Conservation (phyloP, 1,284 basidiomycete genomes). For the Hymenochaete sp. region DNA sequence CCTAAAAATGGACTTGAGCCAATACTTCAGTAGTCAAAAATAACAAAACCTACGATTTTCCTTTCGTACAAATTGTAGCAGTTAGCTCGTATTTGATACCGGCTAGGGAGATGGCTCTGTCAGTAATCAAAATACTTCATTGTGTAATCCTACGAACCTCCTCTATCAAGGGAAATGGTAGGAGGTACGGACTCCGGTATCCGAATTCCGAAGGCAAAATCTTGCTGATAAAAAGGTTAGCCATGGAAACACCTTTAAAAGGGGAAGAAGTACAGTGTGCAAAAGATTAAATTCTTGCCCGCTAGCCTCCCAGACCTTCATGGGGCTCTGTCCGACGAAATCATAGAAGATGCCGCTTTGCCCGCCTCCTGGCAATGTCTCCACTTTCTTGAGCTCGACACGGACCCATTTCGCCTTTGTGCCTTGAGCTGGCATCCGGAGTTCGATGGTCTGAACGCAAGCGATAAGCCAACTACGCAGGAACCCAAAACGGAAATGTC, state of each 20-base stretch:
- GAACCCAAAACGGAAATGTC: constrained; percentile 4
- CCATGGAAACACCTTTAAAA: constrained; percentile 2
- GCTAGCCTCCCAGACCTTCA: constrained; percentile 56
- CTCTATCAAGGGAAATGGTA: constrained; percentile 63
- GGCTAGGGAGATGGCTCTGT: constrained; percentile 32
- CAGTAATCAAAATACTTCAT: background rate
- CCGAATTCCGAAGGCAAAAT: constrained; percentile 77
- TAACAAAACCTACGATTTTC: constrained; percentile 53
- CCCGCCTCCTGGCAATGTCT: constrained; percentile 67
- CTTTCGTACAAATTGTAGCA: constrained; percentile 73
- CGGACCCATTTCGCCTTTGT: constrained; percentile 86
- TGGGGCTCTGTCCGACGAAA: constrained; percentile 61
- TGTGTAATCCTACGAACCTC: constrained; percentile 40
- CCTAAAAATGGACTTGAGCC: constrained; percentile 28
- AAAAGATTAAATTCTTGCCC: constrained; percentile 64
- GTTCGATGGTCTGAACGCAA: constrained; percentile 61
- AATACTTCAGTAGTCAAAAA: background rate
- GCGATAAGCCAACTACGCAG: constrained; percentile 5
- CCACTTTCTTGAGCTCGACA: constrained; percentile 80
- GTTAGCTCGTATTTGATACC: constrained; percentile 81
- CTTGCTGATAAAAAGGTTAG: constrained; percentile 35
- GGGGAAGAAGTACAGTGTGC: constrained; percentile 46
- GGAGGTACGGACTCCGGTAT: constrained; percentile 83
- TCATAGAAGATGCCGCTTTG: constrained; percentile 61
- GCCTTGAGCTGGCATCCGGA: constrained; percentile 62